Percentiles rank a stretch among this genome's conserved stretches.
phyloP scores from a whole-genome alignment of 116 monocot species.

The Cymodocea nodosa region DNA sequence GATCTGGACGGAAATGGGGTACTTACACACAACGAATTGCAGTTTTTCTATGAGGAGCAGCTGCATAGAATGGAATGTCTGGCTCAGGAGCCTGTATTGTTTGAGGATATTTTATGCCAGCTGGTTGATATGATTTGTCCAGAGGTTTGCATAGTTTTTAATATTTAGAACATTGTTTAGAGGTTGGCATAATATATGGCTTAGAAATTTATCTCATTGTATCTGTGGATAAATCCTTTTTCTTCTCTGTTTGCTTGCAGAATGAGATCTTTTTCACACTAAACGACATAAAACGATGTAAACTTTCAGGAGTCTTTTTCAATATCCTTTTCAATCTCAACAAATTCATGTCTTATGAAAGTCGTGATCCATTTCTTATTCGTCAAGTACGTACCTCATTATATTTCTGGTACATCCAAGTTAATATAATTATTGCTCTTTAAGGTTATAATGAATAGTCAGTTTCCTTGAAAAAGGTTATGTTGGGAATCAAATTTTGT shows the following conservation, averaged over 20 bases:
- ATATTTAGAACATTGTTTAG: no score
- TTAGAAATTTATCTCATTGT: not conserved
- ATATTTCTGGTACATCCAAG: no score
- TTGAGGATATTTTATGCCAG: constrained; percentile 80
- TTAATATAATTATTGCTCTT: no score
- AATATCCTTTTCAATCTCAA: constrained; percentile 85
- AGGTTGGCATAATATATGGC: no score
- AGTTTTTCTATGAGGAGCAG: constrained; percentile 88
- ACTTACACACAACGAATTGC: constrained; percentile 69
- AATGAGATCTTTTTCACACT: constrained; percentile 41
- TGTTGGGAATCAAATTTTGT: no score
- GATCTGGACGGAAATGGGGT: constrained; percentile 83
- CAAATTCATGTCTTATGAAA: constrained; percentile 86
- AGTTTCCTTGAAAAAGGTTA: no score
- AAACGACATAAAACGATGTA: constrained; percentile 59
- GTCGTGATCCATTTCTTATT: constrained; percentile 84
- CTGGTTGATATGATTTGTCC: constrained; percentile 74
- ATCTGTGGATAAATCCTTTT: not conserved
- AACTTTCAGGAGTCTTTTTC: constrained; percentile 63
- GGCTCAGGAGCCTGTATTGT: constrained; percentile 59
- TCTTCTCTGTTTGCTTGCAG: constrained; percentile 23
- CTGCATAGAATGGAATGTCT: constrained; percentile 76
- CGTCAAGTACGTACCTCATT: constrained; percentile 39
- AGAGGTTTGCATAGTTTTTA: constrained; percentile 27
- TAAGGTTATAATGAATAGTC: no score